These are phyloP conservation scores for Cornus suecica DNA, from an alignment of 148 eudicot species.

Conservation along the genomic window DNA sequence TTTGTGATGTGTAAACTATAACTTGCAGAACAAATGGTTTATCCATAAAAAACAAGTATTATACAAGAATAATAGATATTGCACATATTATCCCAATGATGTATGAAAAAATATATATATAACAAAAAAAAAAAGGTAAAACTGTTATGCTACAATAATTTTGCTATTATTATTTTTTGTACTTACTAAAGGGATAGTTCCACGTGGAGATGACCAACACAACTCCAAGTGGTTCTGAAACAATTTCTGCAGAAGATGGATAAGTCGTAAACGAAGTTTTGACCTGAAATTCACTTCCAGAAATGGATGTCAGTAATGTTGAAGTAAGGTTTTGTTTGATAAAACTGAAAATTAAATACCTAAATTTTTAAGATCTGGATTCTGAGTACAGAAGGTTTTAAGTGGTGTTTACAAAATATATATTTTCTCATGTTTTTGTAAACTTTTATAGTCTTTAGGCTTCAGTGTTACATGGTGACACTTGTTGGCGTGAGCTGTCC, in stretches of 20 bases:
- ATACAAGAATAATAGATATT: not conserved
- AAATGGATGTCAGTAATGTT: not conserved
- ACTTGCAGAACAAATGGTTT: not conserved
- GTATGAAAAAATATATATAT: not conserved
- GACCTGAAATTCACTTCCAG: conserved; percentile 35
- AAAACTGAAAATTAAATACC: no score
- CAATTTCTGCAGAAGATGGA: conserved; percentile 66
- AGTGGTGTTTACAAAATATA: no score
- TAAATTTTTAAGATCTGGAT: no score
- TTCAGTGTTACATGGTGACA: no score
- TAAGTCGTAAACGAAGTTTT: conserved; percentile 44
- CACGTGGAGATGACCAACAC: conserved; percentile 76
- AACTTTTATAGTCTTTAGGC: no score
- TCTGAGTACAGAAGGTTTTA: no score
- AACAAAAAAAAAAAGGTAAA: not conserved
- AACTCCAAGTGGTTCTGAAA: conserved; percentile 66
- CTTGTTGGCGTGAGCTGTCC: no score
- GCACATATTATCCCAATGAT: not conserved
- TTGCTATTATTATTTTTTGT: no score
- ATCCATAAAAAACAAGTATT: not conserved
- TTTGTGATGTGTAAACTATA: not conserved
- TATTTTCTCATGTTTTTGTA: no score
- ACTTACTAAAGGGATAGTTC: conserved; percentile 92
- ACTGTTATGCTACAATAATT: not conserved
- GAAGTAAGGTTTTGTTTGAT: no score